A percentile compares a stretch with the other conserved stretches of the same genome.
Evolutionary conservation across 176 grass and related monocot genomes (phyloP).

Genomic region (Eremochloa ophiuroides): DNA sequence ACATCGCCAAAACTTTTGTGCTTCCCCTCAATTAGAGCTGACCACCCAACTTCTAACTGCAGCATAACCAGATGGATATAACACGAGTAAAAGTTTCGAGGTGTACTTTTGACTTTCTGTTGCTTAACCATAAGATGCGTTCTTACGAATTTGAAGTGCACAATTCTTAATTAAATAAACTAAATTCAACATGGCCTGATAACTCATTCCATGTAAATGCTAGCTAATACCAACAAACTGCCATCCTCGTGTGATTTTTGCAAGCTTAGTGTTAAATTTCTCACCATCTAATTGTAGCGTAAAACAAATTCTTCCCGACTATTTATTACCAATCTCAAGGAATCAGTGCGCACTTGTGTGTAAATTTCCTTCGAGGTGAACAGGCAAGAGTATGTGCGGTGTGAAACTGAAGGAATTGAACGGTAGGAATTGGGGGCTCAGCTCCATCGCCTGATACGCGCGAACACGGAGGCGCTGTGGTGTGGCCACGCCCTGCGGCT

Average conservation of each 20-base stretch:
- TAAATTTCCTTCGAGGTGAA: not conserved
- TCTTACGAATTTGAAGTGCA: not conserved
- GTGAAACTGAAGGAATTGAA: not conserved
- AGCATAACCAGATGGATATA: not conserved
- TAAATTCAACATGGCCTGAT: not conserved
- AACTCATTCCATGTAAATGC: too few relatives aligned
- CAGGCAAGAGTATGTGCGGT: not conserved
- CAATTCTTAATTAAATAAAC: not conserved
- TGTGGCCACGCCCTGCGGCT: conserved; percentile 10
- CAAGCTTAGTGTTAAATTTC: not conserved
- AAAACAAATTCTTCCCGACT: not conserved
- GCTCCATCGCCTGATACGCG: conserved; percentile 25
- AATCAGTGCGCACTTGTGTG: not conserved
- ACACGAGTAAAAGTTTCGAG: not conserved
- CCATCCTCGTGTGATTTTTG: too few relatives aligned
- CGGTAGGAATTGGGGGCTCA: conserved; percentile 16
- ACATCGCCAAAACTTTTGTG: not conserved
- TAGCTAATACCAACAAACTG: too few relatives aligned
- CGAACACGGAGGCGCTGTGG: conserved; percentile 51
- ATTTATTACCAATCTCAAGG: not conserved
- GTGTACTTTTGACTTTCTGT: not conserved
- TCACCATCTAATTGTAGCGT: conserved; percentile 3
- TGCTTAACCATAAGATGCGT: not conserved
- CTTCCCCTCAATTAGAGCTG: not conserved
- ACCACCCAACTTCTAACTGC: not conserved